Conservation (phyloP, 768 basidiomycete genomes). For the Obba rivulosa region DNA sequence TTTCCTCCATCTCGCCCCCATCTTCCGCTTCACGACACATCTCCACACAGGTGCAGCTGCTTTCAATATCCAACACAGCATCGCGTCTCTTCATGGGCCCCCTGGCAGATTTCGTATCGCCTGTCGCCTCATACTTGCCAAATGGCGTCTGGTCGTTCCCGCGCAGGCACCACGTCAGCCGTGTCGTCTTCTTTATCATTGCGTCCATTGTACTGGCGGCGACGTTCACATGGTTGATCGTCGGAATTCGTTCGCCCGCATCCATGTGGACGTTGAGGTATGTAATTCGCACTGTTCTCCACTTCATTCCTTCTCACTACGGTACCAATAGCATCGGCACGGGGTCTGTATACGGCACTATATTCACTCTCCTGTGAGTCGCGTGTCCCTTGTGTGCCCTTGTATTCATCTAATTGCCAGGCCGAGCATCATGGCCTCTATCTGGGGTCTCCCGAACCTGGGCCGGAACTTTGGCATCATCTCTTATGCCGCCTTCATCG, state of each 20-base stretch:
- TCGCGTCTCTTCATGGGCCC: constrained; percentile 65
- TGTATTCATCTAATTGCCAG: constrained; percentile 27
- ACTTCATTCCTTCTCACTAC: background rate
- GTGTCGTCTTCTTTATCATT: constrained; percentile 53
- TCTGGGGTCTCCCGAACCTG: constrained; percentile 67
- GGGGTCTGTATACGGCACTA: constrained; percentile 63
- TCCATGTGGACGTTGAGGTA: constrained; percentile 72
- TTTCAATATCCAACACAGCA: constrained; percentile 68
- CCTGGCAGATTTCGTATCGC: constrained; percentile 69
- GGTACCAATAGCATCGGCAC: constrained; percentile 47
- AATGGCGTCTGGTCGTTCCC: constrained; percentile 30
- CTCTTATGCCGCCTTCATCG: constrained; percentile 70
- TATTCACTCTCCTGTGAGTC: constrained; percentile 68
- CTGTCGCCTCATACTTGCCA: constrained; percentile 42
- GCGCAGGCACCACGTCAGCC: constrained; percentile 53
- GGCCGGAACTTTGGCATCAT: constrained; percentile 76
- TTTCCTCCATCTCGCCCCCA: constrained; percentile 49
- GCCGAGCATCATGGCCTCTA: constrained; percentile 63
- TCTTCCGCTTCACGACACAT: constrained; percentile 19
- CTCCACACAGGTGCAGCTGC: constrained; percentile 60
- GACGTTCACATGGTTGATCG: constrained; percentile 52
- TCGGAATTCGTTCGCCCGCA: constrained; percentile 41
- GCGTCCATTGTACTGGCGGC: constrained; percentile 43
- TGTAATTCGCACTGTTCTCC: constrained; percentile 6
- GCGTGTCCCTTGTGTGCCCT: background rate